Evolutionary conservation across 2,329 filamentous ascomycete genomes (phyloP).

Genomic region (Aspergillus sp.): DNA sequence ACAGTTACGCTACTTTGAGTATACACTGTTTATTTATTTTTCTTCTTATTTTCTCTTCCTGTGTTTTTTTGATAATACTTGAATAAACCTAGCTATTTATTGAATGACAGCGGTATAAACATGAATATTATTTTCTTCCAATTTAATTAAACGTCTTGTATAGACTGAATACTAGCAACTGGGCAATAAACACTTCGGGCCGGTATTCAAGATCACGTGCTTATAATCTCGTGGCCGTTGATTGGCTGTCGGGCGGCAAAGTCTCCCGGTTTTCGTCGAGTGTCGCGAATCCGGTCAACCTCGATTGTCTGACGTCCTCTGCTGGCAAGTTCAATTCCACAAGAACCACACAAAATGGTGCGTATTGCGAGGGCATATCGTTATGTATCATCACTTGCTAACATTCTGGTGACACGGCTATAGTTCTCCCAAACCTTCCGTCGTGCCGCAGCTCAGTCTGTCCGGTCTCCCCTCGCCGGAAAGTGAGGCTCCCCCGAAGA

Average conservation of each 20-base stretch:
- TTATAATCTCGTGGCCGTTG: slow-evolving; percentile 16
- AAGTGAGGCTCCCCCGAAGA: slow-evolving; percentile 46
- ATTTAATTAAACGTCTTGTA: neutral
- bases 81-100: slow-evolving; percentile 5
- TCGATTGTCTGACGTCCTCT: slow-evolving; percentile 18
- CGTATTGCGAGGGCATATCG: slow-evolving; percentile 8
- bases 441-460: slow-evolving; percentile 38
- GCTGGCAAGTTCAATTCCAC: slow-evolving; percentile 25
- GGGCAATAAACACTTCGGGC: too few relatives aligned
- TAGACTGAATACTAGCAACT: too few relatives aligned
- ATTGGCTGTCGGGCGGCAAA: slow-evolving; percentile 29
- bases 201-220: slow-evolving; percentile 19
- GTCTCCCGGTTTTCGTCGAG: slow-evolving; percentile 38
- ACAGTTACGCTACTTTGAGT: slow-evolving; percentile 31
- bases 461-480: slow-evolving; percentile 57
- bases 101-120: neutral
- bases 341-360: slow-evolving; percentile 32
- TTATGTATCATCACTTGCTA: slow-evolving; percentile 16
- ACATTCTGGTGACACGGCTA: neutral
- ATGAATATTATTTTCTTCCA: neutral
- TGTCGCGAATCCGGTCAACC: slow-evolving; percentile 13
- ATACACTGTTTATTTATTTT: slow-evolving; percentile 19
- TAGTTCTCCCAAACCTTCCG: slow-evolving; percentile 37
- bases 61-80: slow-evolving; percentile 6
- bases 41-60: slow-evolving; percentile 13